A percentile compares a stretch with the other conserved stretches of the same genome.
These are phyloP conservation scores for Nelumbo lutea DNA, from an alignment of 164 flowering plant species.

Conservation along the genomic window DNA sequence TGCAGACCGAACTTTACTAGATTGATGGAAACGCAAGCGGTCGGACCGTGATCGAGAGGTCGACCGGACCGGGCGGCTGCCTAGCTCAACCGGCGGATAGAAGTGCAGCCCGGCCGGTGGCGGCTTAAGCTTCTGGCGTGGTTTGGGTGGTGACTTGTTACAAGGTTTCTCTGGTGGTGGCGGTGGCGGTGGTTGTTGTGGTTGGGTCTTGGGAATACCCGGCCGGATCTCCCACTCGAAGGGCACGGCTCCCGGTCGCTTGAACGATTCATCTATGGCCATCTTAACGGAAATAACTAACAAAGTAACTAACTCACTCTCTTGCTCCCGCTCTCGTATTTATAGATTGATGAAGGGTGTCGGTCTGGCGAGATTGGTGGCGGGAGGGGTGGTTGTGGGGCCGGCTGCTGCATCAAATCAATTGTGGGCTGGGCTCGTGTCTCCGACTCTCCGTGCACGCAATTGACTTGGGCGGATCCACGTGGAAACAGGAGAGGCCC, in stretches of 20 bases:
- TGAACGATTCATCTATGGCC: conserved; percentile 50
- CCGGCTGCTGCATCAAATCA: too few species aligned
- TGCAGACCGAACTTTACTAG: conserved; percentile 11
- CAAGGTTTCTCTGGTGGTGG: too few species aligned
- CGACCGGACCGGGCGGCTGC: conserved; percentile 28
- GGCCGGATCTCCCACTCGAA: conserved; percentile 82
- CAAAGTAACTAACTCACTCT: neutral
- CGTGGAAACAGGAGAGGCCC: too few species aligned
- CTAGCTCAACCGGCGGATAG: conserved; percentile 21
- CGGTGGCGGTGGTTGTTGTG: neutral
- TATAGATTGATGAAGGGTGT: neutral
- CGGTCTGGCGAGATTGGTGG: conserved; percentile 23
- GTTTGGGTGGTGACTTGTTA: conserved; percentile 1
- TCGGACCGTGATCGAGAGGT: conserved; percentile 32
- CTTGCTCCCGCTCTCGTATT: conserved; percentile 8
- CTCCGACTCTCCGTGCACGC: too few species aligned
- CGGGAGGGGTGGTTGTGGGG: neutral
- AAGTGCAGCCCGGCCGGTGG: conserved; percentile 35
- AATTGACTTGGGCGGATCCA: too few species aligned
- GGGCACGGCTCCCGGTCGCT: conserved; percentile 56
- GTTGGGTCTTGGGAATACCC: conserved; percentile 51
- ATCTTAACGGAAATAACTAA: conserved; percentile 10
- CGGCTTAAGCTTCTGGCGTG: conserved; percentile 31
- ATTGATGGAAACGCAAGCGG: conserved; percentile 16
- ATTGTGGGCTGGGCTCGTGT: too few species aligned